Evolutionary conservation across 2,329 filamentous ascomycete genomes (phyloP), one percentile per base, ranked within the genome.

Genomic region (Ceratocystiopsis brevicomis): DNA sequence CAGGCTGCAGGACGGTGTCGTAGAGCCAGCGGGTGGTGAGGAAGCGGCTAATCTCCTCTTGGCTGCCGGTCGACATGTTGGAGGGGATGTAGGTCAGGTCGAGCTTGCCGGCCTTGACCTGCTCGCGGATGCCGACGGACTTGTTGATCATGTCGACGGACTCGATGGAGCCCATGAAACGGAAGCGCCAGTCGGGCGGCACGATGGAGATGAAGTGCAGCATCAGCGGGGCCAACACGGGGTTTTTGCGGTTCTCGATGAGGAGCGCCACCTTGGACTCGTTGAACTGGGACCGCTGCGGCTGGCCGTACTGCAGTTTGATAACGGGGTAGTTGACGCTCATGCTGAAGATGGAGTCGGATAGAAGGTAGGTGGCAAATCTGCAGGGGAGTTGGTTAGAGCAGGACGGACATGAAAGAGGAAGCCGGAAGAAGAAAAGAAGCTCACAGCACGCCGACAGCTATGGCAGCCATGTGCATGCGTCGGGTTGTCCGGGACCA

Each of bases 161-260:
- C 41, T 61, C 59, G 18, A 53, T 30, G 14, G 65, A 69, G 43
- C 69, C 69, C 61, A 72, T 69, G 59, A 72, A 72, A 37, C 63
- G 62, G 57, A 72, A 71, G 30, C 63, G 64, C 70, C 70, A 74
- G 56, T 73, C 68, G 1, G 67, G 64, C 5, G 69, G 69, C 2
- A 73, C 64, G 17, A 73, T 67, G 4, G 65, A 59, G 49, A 71
- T 71, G 57, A 73, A 70, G 53, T 73, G 69, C 19, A 73, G 59
- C 54, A 72, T 58, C 36, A 71, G 58, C 1, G 70, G 69, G 3
- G 67, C 68, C 37, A 74, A 62, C 47, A 65, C 57, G 3, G 68
- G 61, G 34, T 61, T 59, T 2, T 64, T 52, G 1, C 70, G 65
- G 54, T 66, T 66, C 53, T 73, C 70, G 47, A 75, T 64, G 17